Conservation (phyloP, 768 basidiomycete species). For the Suillus decipiens region DNA sequence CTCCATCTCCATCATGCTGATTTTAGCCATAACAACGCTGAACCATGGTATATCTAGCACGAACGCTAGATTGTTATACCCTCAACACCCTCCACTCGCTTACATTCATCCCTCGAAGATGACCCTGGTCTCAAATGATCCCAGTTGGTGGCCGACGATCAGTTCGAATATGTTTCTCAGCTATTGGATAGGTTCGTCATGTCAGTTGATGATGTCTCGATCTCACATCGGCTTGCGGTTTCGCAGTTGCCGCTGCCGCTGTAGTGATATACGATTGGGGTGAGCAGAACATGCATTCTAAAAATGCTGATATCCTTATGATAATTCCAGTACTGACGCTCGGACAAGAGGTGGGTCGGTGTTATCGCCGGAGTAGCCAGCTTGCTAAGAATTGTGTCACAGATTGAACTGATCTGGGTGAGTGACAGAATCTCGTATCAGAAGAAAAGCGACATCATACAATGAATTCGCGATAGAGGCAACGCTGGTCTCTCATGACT, state of each 20-base stretch:
- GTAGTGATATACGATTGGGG: background rate
- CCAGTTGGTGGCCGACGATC: background rate
- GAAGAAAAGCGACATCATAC: background rate
- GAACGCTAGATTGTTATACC: background rate
- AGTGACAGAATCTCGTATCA: background rate
- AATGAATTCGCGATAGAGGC: too few relatives aligned
- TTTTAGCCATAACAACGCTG: background rate
- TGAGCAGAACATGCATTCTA: background rate
- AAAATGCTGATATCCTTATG: background rate
- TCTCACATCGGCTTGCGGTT: background rate
- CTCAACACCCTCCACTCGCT: background rate
- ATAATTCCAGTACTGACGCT: background rate
- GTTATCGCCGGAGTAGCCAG: background rate
- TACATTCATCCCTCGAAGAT: background rate
- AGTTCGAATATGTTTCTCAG: background rate
- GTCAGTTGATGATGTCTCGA: background rate
- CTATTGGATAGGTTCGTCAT: background rate
- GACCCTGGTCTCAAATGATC: background rate
- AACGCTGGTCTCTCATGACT: too few relatives aligned
- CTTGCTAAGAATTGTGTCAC: background rate
- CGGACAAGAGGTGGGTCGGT: background rate
- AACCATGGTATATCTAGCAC: background rate
- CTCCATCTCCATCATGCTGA: background rate
- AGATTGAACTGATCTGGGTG: background rate
- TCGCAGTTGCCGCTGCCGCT: background rate